Evolutionary conservation across 2,329 filamentous ascomycete species (phyloP), one percentile per base, ranked within the genome.

Genomic region (Aspergillus novofumigatus): DNA sequence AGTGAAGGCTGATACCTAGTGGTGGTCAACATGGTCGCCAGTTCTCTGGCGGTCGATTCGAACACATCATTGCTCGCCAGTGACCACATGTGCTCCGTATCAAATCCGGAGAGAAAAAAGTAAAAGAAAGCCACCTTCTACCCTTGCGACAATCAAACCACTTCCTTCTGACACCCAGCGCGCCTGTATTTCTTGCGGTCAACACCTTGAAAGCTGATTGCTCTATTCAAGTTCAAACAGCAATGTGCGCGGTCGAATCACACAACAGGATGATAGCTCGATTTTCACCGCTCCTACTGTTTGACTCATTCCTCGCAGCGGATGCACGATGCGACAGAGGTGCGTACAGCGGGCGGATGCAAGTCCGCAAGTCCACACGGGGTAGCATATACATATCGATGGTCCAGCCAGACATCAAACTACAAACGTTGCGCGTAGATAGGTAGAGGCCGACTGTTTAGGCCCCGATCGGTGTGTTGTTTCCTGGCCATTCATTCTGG

Each of bases 271-370:
- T 20, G 41, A 44, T 44, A 21, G 28, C 49, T 23, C 23, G n/a
- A n/a, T 41, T 49, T 38, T 55, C 50, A 60, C 53, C 56, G 56
- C 58, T 58, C 51, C 51, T 32, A 20, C 23, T 54, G 58, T 60
- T 56, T 60, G 58, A 54, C 47, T 8, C 21, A 44, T 55, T 58
- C 58, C 50, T 53, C 51, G 48, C 58, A 59, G 41, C n/a, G 41
- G 41, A 44, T 44, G 41, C 41, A 44, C 41, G 41, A 44, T 44
- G 41, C 20, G 1, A 44, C n/a, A 44, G 41, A 44, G 41, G n/a
- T 57, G 47, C 51, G 35, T 51, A 57, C 55, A 45, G 55, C 50
- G 45, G 55, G 49, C 44, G 50, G 55, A 56, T 53, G 58, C 49
- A 48, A 53, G 53, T 58, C 56, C 42, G 52, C 49, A 49, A 49